Base-by-base conservation (phyloP, 225 moss, liverwort and hornwort genomes). In the Physcomitrium patens region DNA sequence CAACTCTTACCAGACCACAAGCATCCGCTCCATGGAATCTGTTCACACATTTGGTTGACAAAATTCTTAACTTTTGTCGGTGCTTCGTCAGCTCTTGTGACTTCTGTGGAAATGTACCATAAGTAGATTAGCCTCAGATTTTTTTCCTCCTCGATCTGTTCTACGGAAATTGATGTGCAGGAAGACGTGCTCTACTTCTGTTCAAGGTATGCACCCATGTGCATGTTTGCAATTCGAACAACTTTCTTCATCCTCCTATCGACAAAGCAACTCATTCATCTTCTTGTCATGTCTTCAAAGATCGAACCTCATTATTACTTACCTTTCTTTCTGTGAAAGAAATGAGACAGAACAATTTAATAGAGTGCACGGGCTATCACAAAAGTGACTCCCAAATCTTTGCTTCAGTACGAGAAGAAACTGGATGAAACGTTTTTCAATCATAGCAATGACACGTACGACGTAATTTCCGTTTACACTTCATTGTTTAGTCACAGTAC, bases 41-140 rank as follows among this genome's bases (percentile, higher is more conserved):
- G 50, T 47, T 51, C 3, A 60, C 50, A 16, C 11, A 43, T 18
- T 27, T 53, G 26, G 54, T n/a, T 47, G 18, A 61, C 49, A 9
- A 26, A 11, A 54, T 26, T 5, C 20, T 27, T 52, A 49, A 8
- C 1, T 77, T 84, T 77, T 69, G 55, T 70, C 51, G 74, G 20
- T 22, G 14, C 48, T 49, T 60, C 56, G 50, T 63, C 23, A 26
- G 43, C n/a, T n/a, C n/a, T n/a, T n/a, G n/a, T n/a, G n/a, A n/a
- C n/a, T 60, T 53, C 19, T 65, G 31, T 37, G 31, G 7, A 37
- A 51, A 75, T 58, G 74, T 74, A 74, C 60, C 17, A 10, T 60
- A 42, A 49, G 53, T 63, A 73, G 50, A 73, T 13, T 2, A 53
- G 26, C 48, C 52, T 13, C 17, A 3, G 26, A 6, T 52, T 72